phyloP scores from a whole-genome alignment of 2,329 filamentous ascomycete genomes.

The Corinectria fuckeliana region DNA sequence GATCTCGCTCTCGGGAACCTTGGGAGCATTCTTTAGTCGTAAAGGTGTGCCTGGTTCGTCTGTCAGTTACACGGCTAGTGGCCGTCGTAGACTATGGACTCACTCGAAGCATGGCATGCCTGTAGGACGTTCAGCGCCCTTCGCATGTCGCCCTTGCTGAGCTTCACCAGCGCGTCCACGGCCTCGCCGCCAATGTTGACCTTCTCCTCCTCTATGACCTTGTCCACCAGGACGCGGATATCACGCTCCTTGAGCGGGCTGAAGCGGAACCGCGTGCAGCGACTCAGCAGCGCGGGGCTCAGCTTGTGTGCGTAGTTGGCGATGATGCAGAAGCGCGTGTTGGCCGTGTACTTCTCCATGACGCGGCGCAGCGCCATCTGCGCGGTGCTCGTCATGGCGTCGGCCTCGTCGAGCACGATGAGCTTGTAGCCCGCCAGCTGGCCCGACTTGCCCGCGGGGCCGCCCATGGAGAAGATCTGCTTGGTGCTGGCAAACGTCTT shows the following conservation, averaged over 20 bases:
- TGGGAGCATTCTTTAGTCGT: slow-evolving; percentile 64
- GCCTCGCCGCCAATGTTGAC: slow-evolving; percentile 85
- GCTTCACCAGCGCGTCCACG: slow-evolving; percentile 78
- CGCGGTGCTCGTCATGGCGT: slow-evolving; percentile 98
- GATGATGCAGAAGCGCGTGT: slow-evolving; percentile 97
- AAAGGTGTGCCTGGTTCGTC: slow-evolving; percentile 68
- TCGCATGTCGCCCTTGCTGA: slow-evolving; percentile 97
- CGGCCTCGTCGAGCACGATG: slow-evolving; percentile 97
- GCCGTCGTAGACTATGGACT: slow-evolving; percentile 34
- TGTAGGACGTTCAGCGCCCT: slow-evolving; percentile 93
- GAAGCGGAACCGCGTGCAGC: slow-evolving; percentile 95
- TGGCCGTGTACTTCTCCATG: slow-evolving; percentile 99
- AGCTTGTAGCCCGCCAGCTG: slow-evolving; percentile 84
- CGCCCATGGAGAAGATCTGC: slow-evolving; percentile 82
- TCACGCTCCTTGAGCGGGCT: slow-evolving; percentile 89
- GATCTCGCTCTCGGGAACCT: slow-evolving; percentile 67
- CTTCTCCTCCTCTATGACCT: slow-evolving; percentile 85
- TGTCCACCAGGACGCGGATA: slow-evolving; percentile 84
- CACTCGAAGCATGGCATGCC: slow-evolving; percentile 93
- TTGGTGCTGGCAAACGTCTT: slow-evolving; percentile 99
- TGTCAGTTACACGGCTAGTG: slow-evolving; percentile 13
- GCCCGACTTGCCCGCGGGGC: slow-evolving; percentile 51
- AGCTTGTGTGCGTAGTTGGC: slow-evolving; percentile 99
- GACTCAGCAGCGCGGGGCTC: slow-evolving; percentile 86
- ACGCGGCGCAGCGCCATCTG: slow-evolving; percentile 97